Conservation (phyloP, 2,329 filamentous ascomycete species). For the Beauveria scarabaeidicola region DNA sequence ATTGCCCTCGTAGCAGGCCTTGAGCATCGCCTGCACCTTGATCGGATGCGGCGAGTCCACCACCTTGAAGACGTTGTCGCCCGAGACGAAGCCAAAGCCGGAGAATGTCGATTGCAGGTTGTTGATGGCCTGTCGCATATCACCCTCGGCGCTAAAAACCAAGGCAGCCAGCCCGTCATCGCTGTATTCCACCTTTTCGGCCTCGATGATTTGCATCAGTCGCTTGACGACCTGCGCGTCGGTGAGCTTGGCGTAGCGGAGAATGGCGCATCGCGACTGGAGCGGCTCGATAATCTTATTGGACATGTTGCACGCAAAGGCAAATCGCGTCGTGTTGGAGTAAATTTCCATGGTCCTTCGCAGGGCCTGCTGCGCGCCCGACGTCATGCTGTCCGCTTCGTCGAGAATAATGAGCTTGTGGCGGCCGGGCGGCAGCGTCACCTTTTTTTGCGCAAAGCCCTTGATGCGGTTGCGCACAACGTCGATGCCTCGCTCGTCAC, state of each 20-base stretch:
- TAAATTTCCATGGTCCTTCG: slow-evolving; percentile 98
- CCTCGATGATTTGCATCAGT: slow-evolving; percentile 83
- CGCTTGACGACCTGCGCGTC: slow-evolving; percentile 89
- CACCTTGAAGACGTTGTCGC: slow-evolving; percentile 96
- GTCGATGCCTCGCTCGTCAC: slow-evolving; percentile 94
- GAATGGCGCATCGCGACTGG: slow-evolving; percentile 90
- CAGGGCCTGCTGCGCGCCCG: slow-evolving; percentile 89
- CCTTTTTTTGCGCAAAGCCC: slow-evolving; percentile 97
- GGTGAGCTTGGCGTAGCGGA: slow-evolving; percentile 86
- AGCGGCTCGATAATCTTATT: slow-evolving; percentile 99
- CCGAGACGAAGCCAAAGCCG: slow-evolving; percentile 93
- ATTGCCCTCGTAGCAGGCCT: slow-evolving; percentile 88
- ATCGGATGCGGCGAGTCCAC: slow-evolving; percentile 96
- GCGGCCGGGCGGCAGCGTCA: slow-evolving; percentile 79
- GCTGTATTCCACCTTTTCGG: slow-evolving; percentile 80
- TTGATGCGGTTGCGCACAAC: slow-evolving; percentile 97
- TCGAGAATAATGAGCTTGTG: slow-evolving; percentile 97
- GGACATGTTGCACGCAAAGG: slow-evolving; percentile 96
- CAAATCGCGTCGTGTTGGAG: slow-evolving; percentile 90
- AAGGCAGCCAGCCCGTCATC: slow-evolving; percentile 94
- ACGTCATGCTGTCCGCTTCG: slow-evolving; percentile 97
- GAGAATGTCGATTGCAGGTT: slow-evolving; percentile 90
- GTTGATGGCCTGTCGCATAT: slow-evolving; percentile 99
- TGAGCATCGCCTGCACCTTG: slow-evolving; percentile 98
- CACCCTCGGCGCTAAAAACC: slow-evolving; percentile 93